phyloP scores from a whole-genome alignment of 2,329 filamentous ascomycete species.

The Thelonectria blattea region DNA sequence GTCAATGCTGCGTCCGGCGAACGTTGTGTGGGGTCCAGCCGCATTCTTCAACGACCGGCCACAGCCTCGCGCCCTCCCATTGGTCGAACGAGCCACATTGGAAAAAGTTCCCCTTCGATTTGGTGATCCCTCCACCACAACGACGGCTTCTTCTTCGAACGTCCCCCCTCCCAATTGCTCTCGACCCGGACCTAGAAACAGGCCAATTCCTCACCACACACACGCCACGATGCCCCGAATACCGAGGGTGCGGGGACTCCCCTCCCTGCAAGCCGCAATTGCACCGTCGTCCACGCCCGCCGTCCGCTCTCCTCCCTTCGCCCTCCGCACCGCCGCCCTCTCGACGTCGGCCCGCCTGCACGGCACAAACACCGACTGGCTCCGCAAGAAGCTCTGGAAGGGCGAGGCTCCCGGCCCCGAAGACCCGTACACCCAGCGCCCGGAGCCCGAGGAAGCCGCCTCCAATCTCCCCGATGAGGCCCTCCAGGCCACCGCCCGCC shows the following conservation, averaged over 20 bases:
- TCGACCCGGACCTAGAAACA: slow-evolving; percentile 13
- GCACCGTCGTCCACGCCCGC: slow-evolving; percentile 30
- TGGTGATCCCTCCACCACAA: slow-evolving; percentile 19
- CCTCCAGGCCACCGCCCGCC: slow-evolving; percentile 25
- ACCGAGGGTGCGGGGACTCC: slow-evolving; percentile 46
- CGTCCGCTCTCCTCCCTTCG: slow-evolving; percentile 37
- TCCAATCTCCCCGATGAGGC: slow-evolving; percentile 44
- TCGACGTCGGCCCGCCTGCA: slow-evolving; percentile 44
- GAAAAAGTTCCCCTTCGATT: slow-evolving; percentile 37
- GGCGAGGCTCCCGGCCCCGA: slow-evolving; percentile 47
- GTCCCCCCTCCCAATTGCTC: slow-evolving; percentile 20
- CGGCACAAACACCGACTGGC: slow-evolving; percentile 45
- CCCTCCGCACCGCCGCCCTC: slow-evolving; percentile 38
- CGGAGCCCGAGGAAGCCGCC: slow-evolving; percentile 35
- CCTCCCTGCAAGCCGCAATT: slow-evolving; percentile 38
- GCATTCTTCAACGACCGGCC: slow-evolving; percentile 10
- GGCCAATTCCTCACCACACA: slow-evolving; percentile 7
- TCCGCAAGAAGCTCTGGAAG: slow-evolving; percentile 50
- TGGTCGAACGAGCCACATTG: slow-evolving; percentile 32
- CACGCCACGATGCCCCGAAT: slow-evolving; percentile 50
- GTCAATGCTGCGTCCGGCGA: slow-evolving; percentile 11
- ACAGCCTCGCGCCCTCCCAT: slow-evolving; percentile 35
- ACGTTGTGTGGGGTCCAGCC: slow-evolving; percentile 5
- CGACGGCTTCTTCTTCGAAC: slow-evolving; percentile 11
- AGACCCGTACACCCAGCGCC: slow-evolving; percentile 47